A percentile compares a stretch with the other conserved stretches of the same genome.
These are phyloP conservation scores for Trichomonas tenax DNA, from an alignment of 208 protist genomes.

Conservation along the genomic window DNA sequence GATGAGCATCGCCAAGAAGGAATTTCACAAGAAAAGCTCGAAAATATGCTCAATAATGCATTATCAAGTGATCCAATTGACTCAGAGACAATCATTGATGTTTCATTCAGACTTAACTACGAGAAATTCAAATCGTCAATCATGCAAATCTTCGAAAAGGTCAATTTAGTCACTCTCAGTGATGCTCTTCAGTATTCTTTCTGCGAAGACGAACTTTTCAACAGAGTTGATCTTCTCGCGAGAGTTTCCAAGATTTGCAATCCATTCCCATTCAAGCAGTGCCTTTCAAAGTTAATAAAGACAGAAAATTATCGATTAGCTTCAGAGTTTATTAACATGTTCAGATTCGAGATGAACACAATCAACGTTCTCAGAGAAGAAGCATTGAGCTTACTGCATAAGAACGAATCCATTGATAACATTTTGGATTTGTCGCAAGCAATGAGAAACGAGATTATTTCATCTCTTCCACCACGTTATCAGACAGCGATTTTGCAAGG, in stretches of 20 bases:
- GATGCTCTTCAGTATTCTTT: not conserved
- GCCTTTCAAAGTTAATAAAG: not conserved
- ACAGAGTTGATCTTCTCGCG: not conserved
- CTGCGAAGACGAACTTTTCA: not conserved
- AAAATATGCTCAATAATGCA: not conserved
- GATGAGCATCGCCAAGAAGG: not conserved
- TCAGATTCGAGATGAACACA: not conserved
- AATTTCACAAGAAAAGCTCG: not conserved
- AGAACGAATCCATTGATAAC: not conserved
- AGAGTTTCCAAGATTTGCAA: not conserved
- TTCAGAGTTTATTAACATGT: not conserved
- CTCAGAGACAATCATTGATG: not conserved
- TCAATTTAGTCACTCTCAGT: not conserved
- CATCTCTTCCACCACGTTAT: not conserved
- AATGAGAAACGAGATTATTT: not conserved
- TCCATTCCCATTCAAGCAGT: not conserved
- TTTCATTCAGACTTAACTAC: not conserved
- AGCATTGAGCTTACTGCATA: not conserved
- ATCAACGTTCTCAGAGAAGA: not conserved
- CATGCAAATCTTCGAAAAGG: not conserved
- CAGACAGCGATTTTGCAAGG: not conserved
- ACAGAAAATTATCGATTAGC: not conserved
- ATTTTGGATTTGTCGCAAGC: not conserved
- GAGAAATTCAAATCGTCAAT: not conserved
- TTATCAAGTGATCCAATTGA: not conserved